A percentile compares a stretch with the other conserved stretches of the same genome.
phyloP scores from a whole-genome alignment of 805 yeast species.

The Tetrapisispora arboricola region DNA sequence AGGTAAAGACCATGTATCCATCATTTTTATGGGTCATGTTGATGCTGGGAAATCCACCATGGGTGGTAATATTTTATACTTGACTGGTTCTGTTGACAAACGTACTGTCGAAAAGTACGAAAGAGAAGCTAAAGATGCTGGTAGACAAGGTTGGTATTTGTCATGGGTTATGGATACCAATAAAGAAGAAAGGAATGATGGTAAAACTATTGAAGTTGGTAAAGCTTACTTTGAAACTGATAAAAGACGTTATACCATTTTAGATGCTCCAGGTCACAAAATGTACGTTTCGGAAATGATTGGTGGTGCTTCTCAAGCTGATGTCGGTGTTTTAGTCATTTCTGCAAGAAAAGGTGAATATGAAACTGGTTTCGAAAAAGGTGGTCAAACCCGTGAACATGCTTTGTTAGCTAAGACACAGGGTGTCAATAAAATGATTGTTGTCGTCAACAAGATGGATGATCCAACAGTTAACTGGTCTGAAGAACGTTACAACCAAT shows the following conservation, averaged over 20 bases:
- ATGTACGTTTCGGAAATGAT: slow-evolving; percentile 98
- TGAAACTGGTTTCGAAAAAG: slow-evolving; percentile 98
- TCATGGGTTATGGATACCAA: slow-evolving; percentile 99
- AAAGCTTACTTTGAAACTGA: slow-evolving; percentile 97
- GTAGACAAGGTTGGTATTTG: slow-evolving; percentile 99
- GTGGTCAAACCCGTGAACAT: slow-evolving; percentile 98
- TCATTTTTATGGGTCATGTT: slow-evolving; percentile 98
- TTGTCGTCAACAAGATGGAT: slow-evolving; percentile 97
- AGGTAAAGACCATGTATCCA: slow-evolving; percentile 93
- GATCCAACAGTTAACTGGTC: slow-evolving; percentile 97
- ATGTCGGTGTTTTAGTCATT: slow-evolving; percentile 92
- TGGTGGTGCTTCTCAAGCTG: slow-evolving; percentile 99
- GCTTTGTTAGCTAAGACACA: slow-evolving; percentile 96
- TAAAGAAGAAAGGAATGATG: slow-evolving; percentile 97
- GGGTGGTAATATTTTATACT: slow-evolving; percentile 93
- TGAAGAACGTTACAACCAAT: slow-evolving; percentile 90
- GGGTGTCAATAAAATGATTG: slow-evolving; percentile 90
- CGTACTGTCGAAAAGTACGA: slow-evolving; percentile 97
- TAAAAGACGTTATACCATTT: slow-evolving; percentile 91
- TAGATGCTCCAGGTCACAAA: slow-evolving; percentile 99
- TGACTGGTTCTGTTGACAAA: slow-evolving; percentile 97
- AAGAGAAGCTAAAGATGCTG: slow-evolving; percentile 97
- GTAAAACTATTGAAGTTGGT: slow-evolving; percentile 98
- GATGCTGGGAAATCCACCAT: slow-evolving; percentile 99
- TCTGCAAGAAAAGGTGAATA: slow-evolving; percentile 99